Base-by-base conservation (phyloP, 2,329 filamentous ascomycete species). In the Aureobasidium lini region DNA sequence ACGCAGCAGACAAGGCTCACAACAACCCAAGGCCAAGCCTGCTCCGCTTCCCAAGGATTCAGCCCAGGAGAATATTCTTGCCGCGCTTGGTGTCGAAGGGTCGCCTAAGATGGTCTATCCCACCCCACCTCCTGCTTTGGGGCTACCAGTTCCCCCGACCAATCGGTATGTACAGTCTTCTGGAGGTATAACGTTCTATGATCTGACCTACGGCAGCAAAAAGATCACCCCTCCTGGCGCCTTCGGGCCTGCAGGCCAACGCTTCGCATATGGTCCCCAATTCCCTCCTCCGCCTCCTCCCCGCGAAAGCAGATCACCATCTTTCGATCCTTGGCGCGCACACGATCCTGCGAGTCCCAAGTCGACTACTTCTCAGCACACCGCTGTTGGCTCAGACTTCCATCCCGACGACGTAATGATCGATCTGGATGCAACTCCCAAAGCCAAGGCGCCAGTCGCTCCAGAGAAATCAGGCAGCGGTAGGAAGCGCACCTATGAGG, bases 61-160 rank as follows among this genome's bases (percentile, higher is more conserved):
- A 62, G 43, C 70, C 63, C 29, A 72, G 62, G 72, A 74, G 60
- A 69, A 70, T 32, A 66, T 73, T 13, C 67, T 74, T 34, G 70
- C 71, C 3, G 64, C 65, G 6, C 64, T 74, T 15, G 72, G 72
- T 11, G 72, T 74, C 9, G 71, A 69, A 28, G 72, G 72, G 23
- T 70, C 69, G 15, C 69, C 72, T 6, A 72, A 71, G 61, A 61
- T 67, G 16, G 69, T 73, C 32, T 73, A 70, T 60, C 64, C 71
- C 59, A 73, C 71, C 16, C 71, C 71, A 23, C 70, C 70, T 29
- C 71, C 71, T 32, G 71, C 71, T 3, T 66, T 70, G 50, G 69
- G 67, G 1, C 66, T 70, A 7, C 65, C 66, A 6, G 63, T 64
- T 3, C 66, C 70, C n/a, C 64, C 64, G 2, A 60, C 62, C 31